A percentile compares a stretch with the other conserved stretches of the same genome.
Conservation (phyloP, 495 filamentous ascomycete species). For the Aspergillus panamensis region DNA sequence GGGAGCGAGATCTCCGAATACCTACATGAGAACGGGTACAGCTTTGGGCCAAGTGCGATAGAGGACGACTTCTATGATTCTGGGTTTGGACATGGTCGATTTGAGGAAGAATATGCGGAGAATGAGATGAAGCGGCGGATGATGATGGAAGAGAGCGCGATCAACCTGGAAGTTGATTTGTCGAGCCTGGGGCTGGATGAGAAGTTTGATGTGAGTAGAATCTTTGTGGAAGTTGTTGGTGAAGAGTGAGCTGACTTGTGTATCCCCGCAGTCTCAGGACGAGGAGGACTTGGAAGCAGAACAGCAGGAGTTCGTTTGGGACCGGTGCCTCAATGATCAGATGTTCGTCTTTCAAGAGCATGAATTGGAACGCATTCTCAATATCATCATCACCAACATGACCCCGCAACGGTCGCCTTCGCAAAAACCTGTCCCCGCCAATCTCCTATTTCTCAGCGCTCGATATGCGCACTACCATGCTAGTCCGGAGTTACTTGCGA, state of each 20-base stretch:
- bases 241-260: conserved; percentile 6
- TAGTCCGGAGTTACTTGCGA: conserved; percentile 75
- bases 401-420: conserved; percentile 90
- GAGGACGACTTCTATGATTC: conserved; percentile 92
- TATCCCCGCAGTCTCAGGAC: conserved; percentile 58
- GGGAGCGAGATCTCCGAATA: conserved; percentile 96
- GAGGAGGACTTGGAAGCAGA: conserved; percentile 76
- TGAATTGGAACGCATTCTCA: conserved; percentile 83
- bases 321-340: conserved; percentile 90
- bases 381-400: conserved; percentile 98
- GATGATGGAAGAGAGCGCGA: conserved; percentile 99
- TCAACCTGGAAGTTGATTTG: conserved; percentile 94
- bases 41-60: conserved; percentile 81
- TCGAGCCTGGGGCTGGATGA: conserved; percentile 96
- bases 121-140: conserved; percentile 93
- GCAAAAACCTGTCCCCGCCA: conserved; percentile 96
- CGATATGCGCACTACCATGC: conserved; percentile 97
- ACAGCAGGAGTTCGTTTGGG: conserved; percentile 96
- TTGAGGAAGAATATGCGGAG: conserved; percentile 96
- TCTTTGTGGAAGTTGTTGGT: conserved; percentile 19
- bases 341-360: conserved; percentile 99
- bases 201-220: conserved; percentile 72
- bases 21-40: conserved; percentile 88
- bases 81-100: conserved; percentile 87
- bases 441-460: conserved; percentile 92